Conservation (phyloP, 2,329 filamentous ascomycete species). For the Plectosphaerella plurivora region DNA sequence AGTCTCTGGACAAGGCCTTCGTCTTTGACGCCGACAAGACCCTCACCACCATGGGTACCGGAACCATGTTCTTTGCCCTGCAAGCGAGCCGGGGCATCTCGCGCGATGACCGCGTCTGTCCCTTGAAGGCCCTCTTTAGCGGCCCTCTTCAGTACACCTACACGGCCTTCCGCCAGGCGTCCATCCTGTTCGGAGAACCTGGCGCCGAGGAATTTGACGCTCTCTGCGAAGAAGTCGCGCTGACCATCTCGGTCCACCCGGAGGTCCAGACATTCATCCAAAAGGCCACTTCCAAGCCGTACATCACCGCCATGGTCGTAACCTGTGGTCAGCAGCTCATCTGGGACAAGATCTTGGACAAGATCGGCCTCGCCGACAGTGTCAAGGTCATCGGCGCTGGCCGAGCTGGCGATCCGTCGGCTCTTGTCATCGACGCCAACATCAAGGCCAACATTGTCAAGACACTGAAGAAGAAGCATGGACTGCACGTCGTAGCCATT, state of each 20-base stretch:
- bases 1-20: constrained; percentile 36
- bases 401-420: constrained; percentile 35
- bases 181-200: constrained; percentile 46
- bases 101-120: constrained; percentile 3
- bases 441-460: constrained; percentile 45
- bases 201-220: constrained; percentile 31
- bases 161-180: constrained; percentile 48
- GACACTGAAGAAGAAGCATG: constrained; percentile 26
- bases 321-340: constrained; percentile 49
- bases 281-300: constrained; percentile 17
- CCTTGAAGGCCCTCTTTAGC: constrained; percentile 41
- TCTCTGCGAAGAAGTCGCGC: constrained; percentile 39
- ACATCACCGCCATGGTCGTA: constrained; percentile 44
- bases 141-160: constrained; percentile 45
- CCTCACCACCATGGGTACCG: constrained; percentile 44
- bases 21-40: constrained; percentile 58
- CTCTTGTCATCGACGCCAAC: constrained; percentile 39
- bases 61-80: constrained; percentile 39
- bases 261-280: constrained; percentile 43
- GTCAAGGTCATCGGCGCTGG: constrained; percentile 51
- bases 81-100: neutral
- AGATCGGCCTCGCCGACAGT: constrained; percentile 28
- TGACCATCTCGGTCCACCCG: constrained; percentile 33
- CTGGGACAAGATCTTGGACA: constrained; percentile 51
- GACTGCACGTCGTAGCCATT: constrained; percentile 45